Base-by-base conservation (phyloP, 164 flowering plant species). In the Aristolochia fimbriata region DNA sequence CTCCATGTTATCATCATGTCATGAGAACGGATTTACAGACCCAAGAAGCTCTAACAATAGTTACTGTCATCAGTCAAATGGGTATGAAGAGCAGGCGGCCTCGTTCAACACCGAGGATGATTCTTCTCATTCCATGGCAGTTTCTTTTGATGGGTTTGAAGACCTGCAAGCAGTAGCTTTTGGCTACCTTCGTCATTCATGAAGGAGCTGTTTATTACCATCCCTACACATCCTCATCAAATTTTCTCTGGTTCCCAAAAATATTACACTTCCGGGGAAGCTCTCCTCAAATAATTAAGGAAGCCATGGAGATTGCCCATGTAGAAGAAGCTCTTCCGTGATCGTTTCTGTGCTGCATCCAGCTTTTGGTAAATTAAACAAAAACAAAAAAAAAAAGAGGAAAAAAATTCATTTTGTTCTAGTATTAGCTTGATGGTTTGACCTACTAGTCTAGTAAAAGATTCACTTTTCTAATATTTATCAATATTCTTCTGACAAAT, bases 91-190 rank as follows among this genome's bases (percentile, higher is more conserved):
- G 52, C 69, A 64, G 58, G 27, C 43, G 43, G 65, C 55, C 57
- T 82, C 79, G 0, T 75, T 62, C 60, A 62, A 63, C 8, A 31
- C 22, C 3, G 49, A 22, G 51, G 50, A 37, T 37, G 80, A 77
- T 50, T 66, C 71, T 45, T 75, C 75, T 55, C 61, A 66, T 25
- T 65, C 80, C 53, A 73, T 78, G 77, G 74, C 79, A 66, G n/a
- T n/a, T n/a, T 77, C 87, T 55, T 60, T 75, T 24, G 83, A 77
- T n/a, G n/a, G n/a, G n/a, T n/a, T 71, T 4, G 82, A 82, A 31
- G 94, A 84, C 25, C 91, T 89, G 62, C 89, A 70, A 17, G 79
- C 89, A 7, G 71, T 74, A 45, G 83, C 85, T 17, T 86, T 80
- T 60, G 78, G 88, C 20, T 85, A 80, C 63, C 47, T 70, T 59